Conservation (phyloP, 176 grass and related monocot genomes). For the Phoenix dactylifera region DNA sequence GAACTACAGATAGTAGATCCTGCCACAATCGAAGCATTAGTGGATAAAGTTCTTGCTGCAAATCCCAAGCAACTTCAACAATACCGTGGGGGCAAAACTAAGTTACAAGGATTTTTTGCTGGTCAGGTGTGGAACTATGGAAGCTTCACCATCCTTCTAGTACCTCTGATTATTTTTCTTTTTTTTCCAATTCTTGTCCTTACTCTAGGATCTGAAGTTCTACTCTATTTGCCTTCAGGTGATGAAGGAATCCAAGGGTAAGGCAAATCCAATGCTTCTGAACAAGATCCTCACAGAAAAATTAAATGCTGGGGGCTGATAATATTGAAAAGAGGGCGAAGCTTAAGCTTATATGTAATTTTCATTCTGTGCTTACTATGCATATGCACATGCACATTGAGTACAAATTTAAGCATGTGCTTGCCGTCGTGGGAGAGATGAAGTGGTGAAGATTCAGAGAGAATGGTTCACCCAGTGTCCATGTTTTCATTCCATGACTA, state of each 20-base stretch:
- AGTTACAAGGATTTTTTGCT: constrained; percentile 79
- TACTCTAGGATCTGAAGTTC: background rate
- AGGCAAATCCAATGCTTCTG: constrained; percentile 77
- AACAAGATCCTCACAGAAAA: constrained; percentile 72
- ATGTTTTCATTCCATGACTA: no score
- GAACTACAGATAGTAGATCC: constrained; percentile 66
- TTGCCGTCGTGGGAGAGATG: no score
- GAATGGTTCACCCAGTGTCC: no score
- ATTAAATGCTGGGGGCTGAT: constrained; percentile 38
- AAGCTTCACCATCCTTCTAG: background rate
- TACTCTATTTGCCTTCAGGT: constrained; percentile 35
- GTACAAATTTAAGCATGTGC: no score
- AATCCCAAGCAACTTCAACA: constrained; percentile 90
- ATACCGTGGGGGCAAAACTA: constrained; percentile 68
- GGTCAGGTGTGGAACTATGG: constrained; percentile 43
- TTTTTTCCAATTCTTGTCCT: background rate
- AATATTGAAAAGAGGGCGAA: background rate
- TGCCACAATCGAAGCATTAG: constrained; percentile 64
- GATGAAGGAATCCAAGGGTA: constrained; percentile 97
- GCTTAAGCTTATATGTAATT: no score
- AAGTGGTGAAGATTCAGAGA: no score
- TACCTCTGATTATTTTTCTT: background rate
- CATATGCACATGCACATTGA: no score
- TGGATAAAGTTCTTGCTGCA: constrained; percentile 54
- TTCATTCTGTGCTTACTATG: no score